A percentile compares a stretch with the other conserved stretches of the same genome.
These are phyloP conservation scores for Phytophthora fragariaefolia DNA, from an alignment of 352 stramenopile species.

Conservation along the genomic window DNA sequence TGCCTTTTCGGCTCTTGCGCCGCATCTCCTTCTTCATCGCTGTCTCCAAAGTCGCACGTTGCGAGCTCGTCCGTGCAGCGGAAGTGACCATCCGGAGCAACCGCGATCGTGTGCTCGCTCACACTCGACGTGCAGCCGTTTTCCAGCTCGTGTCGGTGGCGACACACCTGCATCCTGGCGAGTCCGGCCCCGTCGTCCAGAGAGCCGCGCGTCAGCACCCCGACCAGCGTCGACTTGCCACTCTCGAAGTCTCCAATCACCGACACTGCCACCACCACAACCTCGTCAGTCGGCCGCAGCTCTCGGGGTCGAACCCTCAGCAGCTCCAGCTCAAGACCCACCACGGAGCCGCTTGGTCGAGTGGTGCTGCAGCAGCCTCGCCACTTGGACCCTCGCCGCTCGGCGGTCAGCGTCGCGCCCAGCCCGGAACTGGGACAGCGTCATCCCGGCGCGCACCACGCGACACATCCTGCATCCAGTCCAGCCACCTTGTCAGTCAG, in stretches of 20 bases:
- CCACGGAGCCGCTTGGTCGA: slow-evolving; percentile 68
- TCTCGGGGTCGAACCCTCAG: no score
- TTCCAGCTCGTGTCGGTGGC: slow-evolving; percentile 90
- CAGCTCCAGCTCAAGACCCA: no score
- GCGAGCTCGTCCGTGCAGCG: slow-evolving; percentile 55
- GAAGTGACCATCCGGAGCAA: slow-evolving; percentile 70
- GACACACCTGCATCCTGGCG: slow-evolving; percentile 90
- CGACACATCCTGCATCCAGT: slow-evolving; percentile 73
- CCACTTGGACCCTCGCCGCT: slow-evolving; percentile 57
- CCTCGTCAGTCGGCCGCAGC: background rate
- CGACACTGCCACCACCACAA: slow-evolving; percentile 52
- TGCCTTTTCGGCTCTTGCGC: slow-evolving; percentile 24
- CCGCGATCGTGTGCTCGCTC: slow-evolving; percentile 85
- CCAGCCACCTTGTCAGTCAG: background rate
- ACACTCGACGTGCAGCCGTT: slow-evolving; percentile 90
- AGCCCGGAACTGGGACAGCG: slow-evolving; percentile 62
- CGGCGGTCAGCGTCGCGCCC: slow-evolving; percentile 45
- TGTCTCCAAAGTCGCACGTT: slow-evolving; percentile 59
- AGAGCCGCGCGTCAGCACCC: slow-evolving; percentile 85
- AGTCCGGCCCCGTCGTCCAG: slow-evolving; percentile 88
- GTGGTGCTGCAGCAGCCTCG: slow-evolving; percentile 57
- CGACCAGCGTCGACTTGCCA: slow-evolving; percentile 91
- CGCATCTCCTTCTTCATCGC: slow-evolving; percentile 38
- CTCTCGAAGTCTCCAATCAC: slow-evolving; percentile 89
- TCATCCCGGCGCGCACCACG: slow-evolving; percentile 70